Base-by-base conservation (phyloP, 352 stramenopile species). In the Phytopythium chamaehyphon region DNA sequence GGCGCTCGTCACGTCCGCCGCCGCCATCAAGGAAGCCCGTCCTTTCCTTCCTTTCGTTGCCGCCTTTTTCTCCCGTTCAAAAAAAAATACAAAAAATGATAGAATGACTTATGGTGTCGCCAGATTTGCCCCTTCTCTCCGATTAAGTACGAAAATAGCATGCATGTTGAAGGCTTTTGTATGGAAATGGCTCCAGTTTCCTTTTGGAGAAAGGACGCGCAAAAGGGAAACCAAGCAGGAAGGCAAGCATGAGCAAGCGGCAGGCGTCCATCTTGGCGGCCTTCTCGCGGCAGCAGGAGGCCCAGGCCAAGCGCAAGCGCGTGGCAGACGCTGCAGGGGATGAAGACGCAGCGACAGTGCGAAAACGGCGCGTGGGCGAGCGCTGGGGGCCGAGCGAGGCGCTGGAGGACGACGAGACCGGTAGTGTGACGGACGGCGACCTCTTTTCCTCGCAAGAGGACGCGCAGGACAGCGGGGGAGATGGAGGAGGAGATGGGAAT, bases 381-480 rank as follows among this genome's bases (percentile, higher is more conserved):
- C 16, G 47, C 40, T 45, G 5, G 18, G 36, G n/a, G 46, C 24
- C 9, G 28, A 5, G 15, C 38, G 11, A 12, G 6, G 6, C 0
- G 40, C 38, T 0, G 8, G 6, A n/a, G 28, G 62, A 63, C 43
- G 51, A 18, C 14, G 55, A 76, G 28, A 33, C 44, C 36, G 71
- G 75, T 73, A 82, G 49, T 54, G 62, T 77, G 54, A 86, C 76
- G 21, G 73, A 88, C 61, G 59, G 50, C 24, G 74, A 86, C 33
- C 57, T 83, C 46, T 50, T 77, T 11, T 86, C 71, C n/a, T 85
- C 76, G 10, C 73, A 83, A 35, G 66, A 86, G 55, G 75, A 84
- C 40, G 51, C 40, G 35, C 22, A 18, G 33, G 51, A 18, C 21
- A 15, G 18, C 58, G 57, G 51, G 43, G 55, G 56, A 23, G 52